phyloP scores from a whole-genome alignment of 768 basidiomycete species.

The Amanita pallidorosea region DNA sequence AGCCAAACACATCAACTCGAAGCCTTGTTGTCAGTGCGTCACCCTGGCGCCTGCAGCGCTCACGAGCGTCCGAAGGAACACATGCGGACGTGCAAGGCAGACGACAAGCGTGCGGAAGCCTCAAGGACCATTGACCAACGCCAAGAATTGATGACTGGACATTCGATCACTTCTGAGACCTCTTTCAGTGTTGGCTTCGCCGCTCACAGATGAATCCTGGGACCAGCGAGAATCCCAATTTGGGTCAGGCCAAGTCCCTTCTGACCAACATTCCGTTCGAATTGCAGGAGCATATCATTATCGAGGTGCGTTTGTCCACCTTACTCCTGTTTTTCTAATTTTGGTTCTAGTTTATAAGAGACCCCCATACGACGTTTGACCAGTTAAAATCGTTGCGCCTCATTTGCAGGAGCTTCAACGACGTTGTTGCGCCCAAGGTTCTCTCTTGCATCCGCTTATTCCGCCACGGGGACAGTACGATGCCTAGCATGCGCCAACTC shows the following conservation, averaged over 20 bases:
- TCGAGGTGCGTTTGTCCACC: not conserved
- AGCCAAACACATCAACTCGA: too few relatives aligned
- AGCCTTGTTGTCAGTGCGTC: too few relatives aligned
- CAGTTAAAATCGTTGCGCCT: slow-evolving; percentile 1
- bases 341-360: not conserved
- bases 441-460: not conserved
- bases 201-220: not conserved
- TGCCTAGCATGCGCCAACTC: not conserved
- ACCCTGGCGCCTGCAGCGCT: too few relatives aligned
- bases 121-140: too few relatives aligned
- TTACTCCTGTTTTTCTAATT: not conserved
- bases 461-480: not conserved
- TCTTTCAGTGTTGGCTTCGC: not conserved
- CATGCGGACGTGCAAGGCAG: too few relatives aligned
- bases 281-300: not conserved
- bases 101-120: too few relatives aligned
- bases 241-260: not conserved
- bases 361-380: slow-evolving; percentile 4
- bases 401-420: not conserved
- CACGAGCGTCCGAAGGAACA: too few relatives aligned
- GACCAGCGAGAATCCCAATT: not conserved
- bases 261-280: not conserved
- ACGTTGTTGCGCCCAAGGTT: not conserved
- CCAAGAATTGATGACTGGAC: too few relatives aligned
- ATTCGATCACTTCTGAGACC: too few relatives aligned